These are phyloP conservation scores for Zasmidium angulare DNA, from an alignment of 2,329 filamentous ascomycete species.

Conservation along the genomic window DNA sequence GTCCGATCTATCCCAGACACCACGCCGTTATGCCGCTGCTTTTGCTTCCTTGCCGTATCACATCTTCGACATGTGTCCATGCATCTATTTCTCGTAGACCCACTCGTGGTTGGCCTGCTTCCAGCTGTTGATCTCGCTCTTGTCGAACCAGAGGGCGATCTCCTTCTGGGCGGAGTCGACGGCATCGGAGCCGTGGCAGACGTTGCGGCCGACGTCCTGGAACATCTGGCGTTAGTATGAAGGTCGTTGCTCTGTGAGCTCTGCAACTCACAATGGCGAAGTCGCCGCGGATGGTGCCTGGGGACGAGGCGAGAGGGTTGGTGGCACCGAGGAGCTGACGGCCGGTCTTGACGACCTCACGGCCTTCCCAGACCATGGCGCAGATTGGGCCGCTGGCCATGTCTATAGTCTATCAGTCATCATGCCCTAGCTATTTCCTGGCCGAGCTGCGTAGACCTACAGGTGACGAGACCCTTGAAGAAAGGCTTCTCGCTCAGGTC, in stretches of 20 bases:
- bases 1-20: not conserved
- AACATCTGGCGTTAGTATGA: constrained; percentile 19
- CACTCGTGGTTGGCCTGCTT: constrained; percentile 83
- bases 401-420: constrained; percentile 51
- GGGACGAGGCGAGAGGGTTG: constrained; percentile 92
- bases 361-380: constrained; percentile 99
- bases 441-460: constrained; percentile 61
- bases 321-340: constrained; percentile 96
- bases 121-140: constrained; percentile 80
- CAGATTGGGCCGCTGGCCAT: constrained; percentile 95
- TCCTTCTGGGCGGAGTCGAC: constrained; percentile 99
- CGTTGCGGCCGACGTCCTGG: constrained; percentile 86
- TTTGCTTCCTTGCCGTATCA: too few relatives aligned
- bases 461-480: constrained; percentile 91
- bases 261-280: constrained; percentile 63
- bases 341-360: constrained; percentile 98
- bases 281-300: constrained; percentile 97
- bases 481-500: constrained; percentile 94
- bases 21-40: not conserved
- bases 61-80: not conserved
- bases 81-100: constrained; percentile 85
- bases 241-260: constrained; percentile 4
- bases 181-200: constrained; percentile 98
- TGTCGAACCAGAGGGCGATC: constrained; percentile 97
- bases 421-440: constrained; percentile 1